Percentiles rank a stretch among this genome's conserved stretches.
Evolutionary conservation across 2,329 filamentous ascomycete species (phyloP).

Genomic region (Proliferodiscus dingleyae): DNA sequence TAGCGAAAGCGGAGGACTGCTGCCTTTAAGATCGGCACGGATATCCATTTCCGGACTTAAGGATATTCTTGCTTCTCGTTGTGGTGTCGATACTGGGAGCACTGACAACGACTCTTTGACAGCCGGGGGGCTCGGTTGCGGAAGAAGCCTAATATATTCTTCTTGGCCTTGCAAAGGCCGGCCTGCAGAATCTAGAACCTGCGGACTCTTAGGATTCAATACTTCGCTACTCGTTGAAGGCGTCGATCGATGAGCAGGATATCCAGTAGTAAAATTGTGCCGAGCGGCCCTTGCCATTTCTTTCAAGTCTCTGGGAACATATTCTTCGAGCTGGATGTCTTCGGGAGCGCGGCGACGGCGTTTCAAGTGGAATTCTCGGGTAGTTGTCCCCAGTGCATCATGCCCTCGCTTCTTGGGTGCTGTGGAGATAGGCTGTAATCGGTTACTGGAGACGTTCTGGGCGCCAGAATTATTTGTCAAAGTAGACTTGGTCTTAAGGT

Average conservation of each 20-base stretch:
- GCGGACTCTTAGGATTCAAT: not conserved
- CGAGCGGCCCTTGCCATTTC: constrained; percentile 11
- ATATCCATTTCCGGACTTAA: too few relatives aligned
- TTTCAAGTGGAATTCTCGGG: not conserved
- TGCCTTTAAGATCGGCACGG: too few relatives aligned
- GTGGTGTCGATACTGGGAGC: too few relatives aligned
- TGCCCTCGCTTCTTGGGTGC: not conserved
- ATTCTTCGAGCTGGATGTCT: constrained; percentile 4
- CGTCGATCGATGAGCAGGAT: not conserved
- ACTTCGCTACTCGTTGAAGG: not conserved
- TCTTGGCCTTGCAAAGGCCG: not conserved
- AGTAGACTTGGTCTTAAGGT: too few relatives aligned
- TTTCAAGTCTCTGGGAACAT: constrained; percentile 6
- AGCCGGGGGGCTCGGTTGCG: not conserved
- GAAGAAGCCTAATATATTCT: not conserved
- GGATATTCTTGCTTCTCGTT: too few relatives aligned
- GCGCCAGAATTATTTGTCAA: not conserved
- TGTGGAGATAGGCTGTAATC: not conserved
- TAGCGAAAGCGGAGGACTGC: too few relatives aligned
- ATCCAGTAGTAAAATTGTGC: constrained; percentile 2
- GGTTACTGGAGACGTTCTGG: not conserved
- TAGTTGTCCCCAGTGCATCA: not conserved
- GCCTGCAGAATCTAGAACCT: not conserved
- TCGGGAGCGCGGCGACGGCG: not conserved
- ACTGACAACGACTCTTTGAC: too few relatives aligned